Conservation (phyloP, 2,329 filamentous ascomycete genomes). For the Colletotrichum tabaci region DNA sequence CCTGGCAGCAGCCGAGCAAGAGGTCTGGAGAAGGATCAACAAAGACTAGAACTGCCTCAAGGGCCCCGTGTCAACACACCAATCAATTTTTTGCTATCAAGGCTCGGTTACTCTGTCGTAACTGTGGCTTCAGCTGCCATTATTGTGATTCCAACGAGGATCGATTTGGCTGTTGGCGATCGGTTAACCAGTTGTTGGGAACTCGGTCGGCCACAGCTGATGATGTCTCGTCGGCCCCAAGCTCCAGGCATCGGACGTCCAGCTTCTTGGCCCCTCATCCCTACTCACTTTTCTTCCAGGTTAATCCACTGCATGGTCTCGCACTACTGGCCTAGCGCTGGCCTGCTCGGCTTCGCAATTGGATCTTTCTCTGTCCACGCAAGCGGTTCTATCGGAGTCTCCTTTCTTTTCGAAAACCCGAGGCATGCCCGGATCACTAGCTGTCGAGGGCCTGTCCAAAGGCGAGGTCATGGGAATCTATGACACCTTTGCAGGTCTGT, state of each 20-base stretch:
- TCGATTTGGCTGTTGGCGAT: constrained; percentile 1
- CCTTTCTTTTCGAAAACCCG: constrained; percentile 15
- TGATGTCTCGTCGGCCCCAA: constrained; percentile 21
- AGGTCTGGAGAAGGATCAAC: constrained; percentile 76
- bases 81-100: constrained; percentile 6
- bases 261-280: constrained; percentile 14
- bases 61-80: constrained; percentile 2
- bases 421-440: constrained; percentile 22
- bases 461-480: constrained; percentile 17
- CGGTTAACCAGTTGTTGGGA: not conserved
- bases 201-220: constrained; percentile 6
- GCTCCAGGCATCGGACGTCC: constrained; percentile 18
- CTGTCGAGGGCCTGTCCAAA: constrained; percentile 15
- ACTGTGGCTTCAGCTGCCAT: not conserved
- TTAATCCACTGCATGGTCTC: constrained; percentile 9
- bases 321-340: constrained; percentile 13
- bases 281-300: constrained; percentile 16
- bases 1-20: constrained; percentile 70
- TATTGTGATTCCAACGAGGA: constrained; percentile 2
- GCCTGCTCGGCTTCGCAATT: constrained; percentile 19
- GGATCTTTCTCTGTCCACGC: not conserved
- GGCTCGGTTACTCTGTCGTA: not conserved
- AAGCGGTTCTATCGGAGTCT: constrained; percentile 13
- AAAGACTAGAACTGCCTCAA: constrained; percentile 60
- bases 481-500: constrained; percentile 13